Percentiles rank a stretch among this genome's conserved stretches.
Conservation (phyloP, 768 basidiomycete genomes). For the Lactarius tabidus region DNA sequence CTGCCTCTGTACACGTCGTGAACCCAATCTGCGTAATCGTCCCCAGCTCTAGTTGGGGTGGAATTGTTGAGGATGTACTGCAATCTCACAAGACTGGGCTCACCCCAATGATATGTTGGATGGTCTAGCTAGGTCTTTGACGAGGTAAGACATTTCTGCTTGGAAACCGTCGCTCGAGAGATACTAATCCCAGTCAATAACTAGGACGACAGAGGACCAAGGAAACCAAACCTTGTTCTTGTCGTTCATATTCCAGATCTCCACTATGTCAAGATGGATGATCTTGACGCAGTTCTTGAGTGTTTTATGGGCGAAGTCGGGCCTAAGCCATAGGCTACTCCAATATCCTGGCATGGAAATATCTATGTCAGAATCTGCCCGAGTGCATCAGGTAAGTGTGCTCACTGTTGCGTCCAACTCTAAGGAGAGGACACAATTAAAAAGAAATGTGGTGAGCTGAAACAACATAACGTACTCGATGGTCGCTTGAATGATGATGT, state of each 20-base stretch:
- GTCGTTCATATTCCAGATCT: conserved; percentile 8
- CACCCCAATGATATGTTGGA: neutral
- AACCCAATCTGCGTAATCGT: neutral
- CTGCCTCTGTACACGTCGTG: neutral
- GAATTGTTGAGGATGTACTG: neutral
- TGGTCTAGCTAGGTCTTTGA: neutral
- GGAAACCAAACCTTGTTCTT: neutral
- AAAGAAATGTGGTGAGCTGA: neutral
- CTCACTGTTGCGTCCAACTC: neutral
- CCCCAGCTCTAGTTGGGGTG: neutral
- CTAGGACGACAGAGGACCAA: neutral
- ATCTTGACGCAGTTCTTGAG: neutral
- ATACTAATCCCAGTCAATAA: conserved; percentile 1
- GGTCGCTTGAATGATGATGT: neutral
- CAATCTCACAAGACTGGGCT: neutral
- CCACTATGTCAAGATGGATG: conserved; percentile 4
- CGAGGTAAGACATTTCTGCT: neutral
- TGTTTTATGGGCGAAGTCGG: neutral
- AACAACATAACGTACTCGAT: neutral
- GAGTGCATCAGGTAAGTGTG: neutral
- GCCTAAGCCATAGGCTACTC: neutral
- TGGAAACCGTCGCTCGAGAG: conserved; percentile 1
- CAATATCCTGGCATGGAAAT: conserved; percentile 1
- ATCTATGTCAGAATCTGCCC: neutral
- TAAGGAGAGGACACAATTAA: neutral